Evolutionary conservation across 495 filamentous ascomycete genomes (phyloP), one percentile per base, ranked within the genome.

Genomic region (Delitschia confertaspora): DNA sequence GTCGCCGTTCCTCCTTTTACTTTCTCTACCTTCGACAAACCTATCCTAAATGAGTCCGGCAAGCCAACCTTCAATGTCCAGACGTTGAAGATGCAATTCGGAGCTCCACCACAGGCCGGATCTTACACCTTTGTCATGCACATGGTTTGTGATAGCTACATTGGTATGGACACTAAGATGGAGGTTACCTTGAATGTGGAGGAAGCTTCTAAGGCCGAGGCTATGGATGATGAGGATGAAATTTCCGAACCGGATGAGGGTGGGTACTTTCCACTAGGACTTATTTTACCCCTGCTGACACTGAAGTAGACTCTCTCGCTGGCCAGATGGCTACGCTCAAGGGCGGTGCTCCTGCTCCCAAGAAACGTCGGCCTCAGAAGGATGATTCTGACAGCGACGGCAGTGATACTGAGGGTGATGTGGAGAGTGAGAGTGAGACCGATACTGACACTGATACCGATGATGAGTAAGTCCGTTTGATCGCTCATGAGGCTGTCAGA

Each of bases 191-290:
- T 98, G 31, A 70, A 80, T 37, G 83, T 98, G n/a, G 88, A 94
- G 53, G 89, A 95, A 51, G 78, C 82, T 29, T 82, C 77, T 61
- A 91, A 88, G 67, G 88, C 82, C 13, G 79, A 73, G 22, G 77
- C 79, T 39, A 76, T 93, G 57, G 75, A 76, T 27, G 83, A 81
- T 11, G 84, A 86, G 47, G 91, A 95, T 56, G 89, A 95, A 55
- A 95, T 95, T 51, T 93, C 85, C 61, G 91, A 98, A 62, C 89
- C 93, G 6, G 91, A 96, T 58, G 91, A 95, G 70, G 91, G 91
- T 93, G 70, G 69, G 78, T 65, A 38, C 21, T 31, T n/a, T 42
- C 7, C n/a, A 42, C 8, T 21, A 44, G 24, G 2, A 24, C 25
- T 30, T 24, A 23, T 43, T 19, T 11, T 5, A 25, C 6, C 29